Evolutionary conservation across 371 early-diverging fungal genomes (phyloP).

Genomic region (Vairimorpha apis): DNA sequence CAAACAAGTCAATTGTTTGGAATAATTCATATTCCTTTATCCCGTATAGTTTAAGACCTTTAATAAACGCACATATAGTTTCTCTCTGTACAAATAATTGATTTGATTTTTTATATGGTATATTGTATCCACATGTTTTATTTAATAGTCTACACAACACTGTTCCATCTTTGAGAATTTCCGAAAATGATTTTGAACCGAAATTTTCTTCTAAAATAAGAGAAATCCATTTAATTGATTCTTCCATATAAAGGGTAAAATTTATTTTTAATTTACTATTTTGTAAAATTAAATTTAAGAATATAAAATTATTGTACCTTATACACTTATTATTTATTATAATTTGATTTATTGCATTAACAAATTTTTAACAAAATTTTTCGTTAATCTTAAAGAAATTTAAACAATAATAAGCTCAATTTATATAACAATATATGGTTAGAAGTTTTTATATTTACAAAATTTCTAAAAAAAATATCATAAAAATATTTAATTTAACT

Average conservation of each 20-base stretch:
- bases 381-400: too few relatives aligned
- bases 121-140: slow-evolving; percentile 65
- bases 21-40: slow-evolving; percentile 74
- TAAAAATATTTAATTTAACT: too few relatives aligned
- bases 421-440: too few relatives aligned
- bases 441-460: too few relatives aligned
- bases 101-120: slow-evolving; percentile 66
- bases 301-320: too few relatives aligned
- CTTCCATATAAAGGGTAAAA: slow-evolving; percentile 10
- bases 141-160: slow-evolving; percentile 71
- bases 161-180: slow-evolving; percentile 67
- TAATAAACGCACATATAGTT: slow-evolving; percentile 73
- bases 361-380: too few relatives aligned
- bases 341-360: too few relatives aligned
- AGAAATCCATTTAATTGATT: slow-evolving; percentile 44
- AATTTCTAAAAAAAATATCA: too few relatives aligned
- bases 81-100: slow-evolving; percentile 78
- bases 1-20: slow-evolving; percentile 79
- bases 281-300: too few relatives aligned
- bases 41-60: slow-evolving; percentile 67
- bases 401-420: too few relatives aligned
- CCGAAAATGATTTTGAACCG: slow-evolving; percentile 10
- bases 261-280: too few relatives aligned
- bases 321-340: too few relatives aligned
- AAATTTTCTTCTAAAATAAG: slow-evolving; percentile 32